These are phyloP conservation scores for Tuber indicum DNA, from an alignment of 495 filamentous ascomycete species.

Conservation along the genomic window DNA sequence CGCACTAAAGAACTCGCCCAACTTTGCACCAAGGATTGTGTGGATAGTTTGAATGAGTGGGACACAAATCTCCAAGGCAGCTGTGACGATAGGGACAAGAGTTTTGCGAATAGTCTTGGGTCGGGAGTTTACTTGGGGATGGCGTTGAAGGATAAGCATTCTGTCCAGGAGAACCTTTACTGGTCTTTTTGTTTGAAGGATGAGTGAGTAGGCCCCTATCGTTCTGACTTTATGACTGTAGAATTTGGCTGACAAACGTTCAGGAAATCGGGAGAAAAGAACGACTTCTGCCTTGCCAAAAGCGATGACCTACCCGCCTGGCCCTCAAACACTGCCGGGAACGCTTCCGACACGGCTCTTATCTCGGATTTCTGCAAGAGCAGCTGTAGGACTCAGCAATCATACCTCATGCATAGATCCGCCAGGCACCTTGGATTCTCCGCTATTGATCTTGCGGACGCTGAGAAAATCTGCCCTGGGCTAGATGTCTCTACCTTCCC, in stretches of 20 bases:
- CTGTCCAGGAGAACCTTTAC: slow-evolving; percentile 27
- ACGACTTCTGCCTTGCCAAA: slow-evolving; percentile 18
- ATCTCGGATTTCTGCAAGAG: slow-evolving; percentile 18
- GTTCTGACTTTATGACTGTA: not conserved
- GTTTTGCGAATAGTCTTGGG: not conserved
- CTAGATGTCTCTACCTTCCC: slow-evolving; percentile 19
- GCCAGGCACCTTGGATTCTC: slow-evolving; percentile 42
- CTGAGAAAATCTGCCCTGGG: slow-evolving; percentile 52
- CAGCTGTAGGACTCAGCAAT: slow-evolving; percentile 23
- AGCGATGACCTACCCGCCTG: slow-evolving; percentile 9
- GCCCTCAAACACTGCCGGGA: slow-evolving; percentile 8
- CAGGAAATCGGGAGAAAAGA: not conserved
- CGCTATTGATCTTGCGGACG: slow-evolving; percentile 52
- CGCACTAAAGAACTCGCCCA: slow-evolving; percentile 9
- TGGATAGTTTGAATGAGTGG: slow-evolving; percentile 23
- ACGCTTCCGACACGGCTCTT: slow-evolving; percentile 2
- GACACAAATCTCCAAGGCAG: slow-evolving; percentile 18
- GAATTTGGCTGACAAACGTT: not conserved
- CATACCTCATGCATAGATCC: slow-evolving; percentile 22
- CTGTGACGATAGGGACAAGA: slow-evolving; percentile 15
- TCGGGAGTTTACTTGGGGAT: slow-evolving; percentile 15
- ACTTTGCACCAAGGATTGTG: slow-evolving; percentile 21
- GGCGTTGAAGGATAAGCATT: slow-evolving; percentile 14
- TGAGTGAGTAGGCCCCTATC: slow-evolving; percentile 10
- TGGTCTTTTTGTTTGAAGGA: slow-evolving; percentile 30